These are phyloP conservation scores for Tetrahymena borealis DNA, from an alignment of 73 alveolate species.

Conservation along the genomic window DNA sequence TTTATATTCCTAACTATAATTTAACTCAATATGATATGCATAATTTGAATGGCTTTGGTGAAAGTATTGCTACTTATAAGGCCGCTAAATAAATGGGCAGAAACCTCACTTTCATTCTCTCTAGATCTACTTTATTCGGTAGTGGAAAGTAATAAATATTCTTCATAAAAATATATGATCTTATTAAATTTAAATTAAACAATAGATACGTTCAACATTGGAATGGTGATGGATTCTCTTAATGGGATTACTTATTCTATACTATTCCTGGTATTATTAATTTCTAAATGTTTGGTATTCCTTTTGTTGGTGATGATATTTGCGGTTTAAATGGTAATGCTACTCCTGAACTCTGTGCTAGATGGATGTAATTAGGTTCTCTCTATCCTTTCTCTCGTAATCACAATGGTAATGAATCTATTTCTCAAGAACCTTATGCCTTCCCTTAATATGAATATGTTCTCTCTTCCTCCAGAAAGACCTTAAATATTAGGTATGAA, in stretches of 20 bases:
- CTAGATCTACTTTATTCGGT: slow-evolving; percentile 35
- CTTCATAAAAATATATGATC: no score
- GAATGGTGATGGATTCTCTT: slow-evolving; percentile 72
- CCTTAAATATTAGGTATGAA: neutral
- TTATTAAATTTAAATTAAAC: no score
- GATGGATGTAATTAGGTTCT: slow-evolving; percentile 82
- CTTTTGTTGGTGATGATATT: slow-evolving; percentile 80
- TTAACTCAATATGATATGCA: slow-evolving; percentile 29
- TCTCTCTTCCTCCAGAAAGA: neutral
- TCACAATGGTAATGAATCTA: slow-evolving; percentile 49
- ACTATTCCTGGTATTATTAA: slow-evolving; percentile 75
- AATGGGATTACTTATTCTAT: slow-evolving; percentile 62
- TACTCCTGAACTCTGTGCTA: slow-evolving; percentile 72
- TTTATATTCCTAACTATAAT: neutral
- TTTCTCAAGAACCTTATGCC: slow-evolving; percentile 86
- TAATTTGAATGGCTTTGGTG: slow-evolving; percentile 20
- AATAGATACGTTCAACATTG: slow-evolving; percentile 72
- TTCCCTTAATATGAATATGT: slow-evolving; percentile 19
- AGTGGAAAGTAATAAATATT: slow-evolving; percentile 8
- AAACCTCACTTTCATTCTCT: slow-evolving; percentile 15
- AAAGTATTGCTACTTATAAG: slow-evolving; percentile 18
- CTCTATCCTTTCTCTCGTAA: slow-evolving; percentile 79
- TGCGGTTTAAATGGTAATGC: slow-evolving; percentile 77
- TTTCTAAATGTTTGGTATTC: slow-evolving; percentile 90
- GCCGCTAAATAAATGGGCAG: slow-evolving; percentile 13